Evolutionary conservation across 1,284 basidiomycete species (phyloP).

Genomic region (Ustilago shanxiensis): DNA sequence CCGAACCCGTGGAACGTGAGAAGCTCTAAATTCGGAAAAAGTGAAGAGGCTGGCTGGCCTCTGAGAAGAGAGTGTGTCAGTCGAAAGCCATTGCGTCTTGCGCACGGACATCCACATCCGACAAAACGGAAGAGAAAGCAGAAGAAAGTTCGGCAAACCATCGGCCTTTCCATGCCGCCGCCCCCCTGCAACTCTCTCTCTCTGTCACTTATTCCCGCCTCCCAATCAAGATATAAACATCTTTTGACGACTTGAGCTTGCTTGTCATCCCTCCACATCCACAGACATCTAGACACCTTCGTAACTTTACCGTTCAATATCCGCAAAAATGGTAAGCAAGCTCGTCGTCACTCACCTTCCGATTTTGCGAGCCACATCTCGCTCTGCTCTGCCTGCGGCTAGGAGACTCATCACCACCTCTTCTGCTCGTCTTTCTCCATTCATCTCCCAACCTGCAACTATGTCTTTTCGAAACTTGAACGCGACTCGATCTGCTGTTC

Average conservation of each 20-base stretch:
- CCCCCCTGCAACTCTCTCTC: neutral
- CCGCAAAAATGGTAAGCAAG: conserved; percentile 54
- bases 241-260: neutral
- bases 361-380: conserved; percentile 15
- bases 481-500: neutral
- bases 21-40: neutral
- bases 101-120: conserved; percentile 8
- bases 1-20: neutral
- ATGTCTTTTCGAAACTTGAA: neutral
- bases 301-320: neutral
- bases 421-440: conserved; percentile 7
- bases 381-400: conserved; percentile 7
- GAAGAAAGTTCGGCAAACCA: conserved; percentile 11
- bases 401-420: conserved; percentile 45
- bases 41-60: no score
- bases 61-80: neutral
- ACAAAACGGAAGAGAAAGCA: neutral
- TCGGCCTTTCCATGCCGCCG: conserved; percentile 17
- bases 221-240: conserved; percentile 8
- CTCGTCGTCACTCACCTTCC: conserved; percentile 17
- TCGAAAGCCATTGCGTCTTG: neutral
- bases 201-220: conserved; percentile 5
- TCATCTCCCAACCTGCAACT: neutral
- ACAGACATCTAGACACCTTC: neutral
- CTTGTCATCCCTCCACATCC: neutral